Base-by-base conservation (phyloP, 352 stramenopile genomes). In the Halophytophthora batemanensis region DNA sequence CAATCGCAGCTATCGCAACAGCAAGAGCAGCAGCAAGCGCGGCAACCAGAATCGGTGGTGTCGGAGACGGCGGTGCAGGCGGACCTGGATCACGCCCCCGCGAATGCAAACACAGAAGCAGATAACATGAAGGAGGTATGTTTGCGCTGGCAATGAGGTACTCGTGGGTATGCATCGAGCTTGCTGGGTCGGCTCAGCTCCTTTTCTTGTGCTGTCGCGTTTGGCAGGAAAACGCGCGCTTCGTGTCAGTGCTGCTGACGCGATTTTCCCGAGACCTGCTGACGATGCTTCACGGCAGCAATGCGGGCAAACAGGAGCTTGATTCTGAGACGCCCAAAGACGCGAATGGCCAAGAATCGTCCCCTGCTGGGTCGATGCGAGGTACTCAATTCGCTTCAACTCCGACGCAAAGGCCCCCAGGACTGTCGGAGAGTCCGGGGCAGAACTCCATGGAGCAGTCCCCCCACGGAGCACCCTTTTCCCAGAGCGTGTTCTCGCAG, bases 401-500 rank as follows among this genome's bases (percentile, higher is more conserved):
- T 4, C 42, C 51, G 14, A 50, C 55, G 37, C 59, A 69, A 13
- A 66, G 58, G 50, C 37, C 50, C 4, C 40, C 50, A 21, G 58
- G 35, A 7, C 69, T 55, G 11, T 69, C 51, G 3, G 50, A 38
- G 11, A 59, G 60, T 12, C 69, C 64, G 3, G 29, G 58, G 15
- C 63, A 35, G 39, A 56, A 59, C 29, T 73, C 64, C 38, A 58
- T 73, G 47, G 56, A 50, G 29, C 54, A 66, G 14, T 66, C 56
- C 6, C 21, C 51, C 4, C 31, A 37, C 33, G 56, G 48, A 13
- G 17, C 64, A 6, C 47, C n/a, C 11, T 71, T 80, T 36, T 83
- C 74, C 0, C 74, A 83, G 29, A 86, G 70, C 50, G 73, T 86
- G 8, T 82, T 86, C 50, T 83, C 74, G 2, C 74, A 86, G 47